Evolutionary conservation across 106 monocot species (phyloP), one percentile per base, ranked within the genome.

Genomic region (Dendrobium nobile): DNA sequence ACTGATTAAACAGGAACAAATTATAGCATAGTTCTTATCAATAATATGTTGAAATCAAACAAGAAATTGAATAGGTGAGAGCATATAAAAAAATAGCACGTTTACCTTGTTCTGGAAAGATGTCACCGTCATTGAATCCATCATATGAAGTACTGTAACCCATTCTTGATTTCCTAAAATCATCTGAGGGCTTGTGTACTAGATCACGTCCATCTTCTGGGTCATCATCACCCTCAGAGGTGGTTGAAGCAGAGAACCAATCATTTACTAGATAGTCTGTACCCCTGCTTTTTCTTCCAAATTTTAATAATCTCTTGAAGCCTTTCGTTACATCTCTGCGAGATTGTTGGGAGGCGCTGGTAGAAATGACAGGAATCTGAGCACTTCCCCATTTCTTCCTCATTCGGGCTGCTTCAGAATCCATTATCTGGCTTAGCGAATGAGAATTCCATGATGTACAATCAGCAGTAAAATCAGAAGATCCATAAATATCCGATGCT

Each of bases 381-480:
- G 91, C 89, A 70, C 77, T 90, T 43, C 93, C 96, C 96, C 96
- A 96, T 76, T 96, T 96, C 75, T 93, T 96, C 81, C 96, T 89
- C 86, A 88, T 89, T 41, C 88, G 84, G 22, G 85, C 77, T 77
- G 82, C 86, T 77, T 91, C 91, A 67, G 86, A 80, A 51, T 94
- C 86, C 77, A 82, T 82, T 78, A 86, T 79, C 48, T 88, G 86
- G 80, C 87, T 85, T 42, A 90, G 55, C 18, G 85, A 78, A 55
- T 88, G 80, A 75, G 87, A 89, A 79, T 81, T 95, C 87, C 92
- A 92, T 13, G 88, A 83, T 28, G 91, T 85, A 79, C 90, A 88
- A 59, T 82, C 91, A 22, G 41, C 73, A 75, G 88, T 87, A 83
- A 86, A 93, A 80, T 95, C 89, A 17, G 85, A 73, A 67, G 90